These are phyloP conservation scores for Arachnopeziza araneosa DNA, from an alignment of 2,329 filamentous ascomycete species.

Conservation along the genomic window DNA sequence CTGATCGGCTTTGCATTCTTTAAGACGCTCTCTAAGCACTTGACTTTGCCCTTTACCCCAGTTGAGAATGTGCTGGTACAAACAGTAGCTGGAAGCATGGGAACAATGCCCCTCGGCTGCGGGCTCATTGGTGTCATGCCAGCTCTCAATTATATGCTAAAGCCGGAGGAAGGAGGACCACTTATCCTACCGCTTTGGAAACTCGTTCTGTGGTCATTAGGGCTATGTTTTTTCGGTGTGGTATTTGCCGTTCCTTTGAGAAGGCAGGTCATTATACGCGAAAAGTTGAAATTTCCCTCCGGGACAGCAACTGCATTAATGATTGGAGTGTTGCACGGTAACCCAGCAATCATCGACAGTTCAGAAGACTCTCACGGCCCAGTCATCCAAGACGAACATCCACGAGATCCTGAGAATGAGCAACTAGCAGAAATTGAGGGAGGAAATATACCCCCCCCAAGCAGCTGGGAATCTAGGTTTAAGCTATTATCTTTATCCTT, in stretches of 20 bases:
- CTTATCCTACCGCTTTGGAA: slow-evolving; percentile 67
- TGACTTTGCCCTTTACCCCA: slow-evolving; percentile 80
- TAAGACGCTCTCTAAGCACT: slow-evolving; percentile 65
- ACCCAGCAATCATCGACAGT: slow-evolving; percentile 29
- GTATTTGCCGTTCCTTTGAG: slow-evolving; percentile 91
- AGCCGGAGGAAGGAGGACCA: slow-evolving; percentile 71
- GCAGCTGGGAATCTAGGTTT: slow-evolving; percentile 31
- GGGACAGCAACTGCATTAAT: slow-evolving; percentile 93
- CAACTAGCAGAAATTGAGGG: slow-evolving; percentile 22
- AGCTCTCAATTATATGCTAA: slow-evolving; percentile 81
- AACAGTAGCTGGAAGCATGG: slow-evolving; percentile 90
- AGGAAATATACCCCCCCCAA: slow-evolving; percentile 17
- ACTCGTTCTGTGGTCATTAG: slow-evolving; percentile 83
- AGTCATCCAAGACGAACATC: neutral
- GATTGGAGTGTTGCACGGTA: slow-evolving; percentile 82
- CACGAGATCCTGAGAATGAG: slow-evolving; percentile 4
- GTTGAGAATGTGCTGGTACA: slow-evolving; percentile 97
- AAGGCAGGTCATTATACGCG: slow-evolving; percentile 85
- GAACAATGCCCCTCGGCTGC: slow-evolving; percentile 92
- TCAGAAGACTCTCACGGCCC: neutral
- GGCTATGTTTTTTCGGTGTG: slow-evolving; percentile 93
- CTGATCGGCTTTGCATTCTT: slow-evolving; percentile 94
- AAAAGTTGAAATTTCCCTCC: slow-evolving; percentile 89
- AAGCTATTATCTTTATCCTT: slow-evolving; percentile 49
- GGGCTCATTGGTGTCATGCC: slow-evolving; percentile 95